Evolutionary conservation across 441 rosid genomes (phyloP).

Genomic region (Aquilaria agallochum): DNA sequence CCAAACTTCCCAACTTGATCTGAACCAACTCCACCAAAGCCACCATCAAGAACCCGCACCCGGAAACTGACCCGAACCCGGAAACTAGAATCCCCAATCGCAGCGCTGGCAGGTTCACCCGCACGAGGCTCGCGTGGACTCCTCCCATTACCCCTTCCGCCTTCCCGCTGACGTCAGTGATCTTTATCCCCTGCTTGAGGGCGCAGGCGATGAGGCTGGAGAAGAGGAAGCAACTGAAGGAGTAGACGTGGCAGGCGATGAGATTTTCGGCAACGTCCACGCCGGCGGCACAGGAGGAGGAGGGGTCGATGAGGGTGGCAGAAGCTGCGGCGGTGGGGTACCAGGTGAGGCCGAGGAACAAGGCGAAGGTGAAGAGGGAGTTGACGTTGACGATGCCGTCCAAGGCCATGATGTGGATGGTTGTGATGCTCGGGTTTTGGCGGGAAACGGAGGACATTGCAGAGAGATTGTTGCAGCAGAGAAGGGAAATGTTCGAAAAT

Average conservation of each 20-base stretch:
- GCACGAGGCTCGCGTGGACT: constrained; percentile 26
- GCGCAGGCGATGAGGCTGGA: constrained; percentile 82
- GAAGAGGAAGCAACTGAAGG: constrained; percentile 82
- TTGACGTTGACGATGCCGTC: constrained; percentile 79
- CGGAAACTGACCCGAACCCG: constrained; percentile 66
- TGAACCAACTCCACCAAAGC: constrained; percentile 76
- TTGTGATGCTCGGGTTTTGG: constrained; percentile 32
- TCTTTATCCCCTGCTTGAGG: constrained; percentile 61
- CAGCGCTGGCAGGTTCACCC: constrained; percentile 43
- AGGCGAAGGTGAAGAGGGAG: constrained; percentile 77
- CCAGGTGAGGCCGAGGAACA: constrained; percentile 69
- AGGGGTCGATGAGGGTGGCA: constrained; percentile 21
- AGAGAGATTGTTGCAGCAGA: background rate
- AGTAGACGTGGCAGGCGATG: constrained; percentile 70
- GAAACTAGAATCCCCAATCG: constrained; percentile 54
- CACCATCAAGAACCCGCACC: constrained; percentile 78
- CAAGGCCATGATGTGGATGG: constrained; percentile 68
- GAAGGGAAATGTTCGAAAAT: background rate
- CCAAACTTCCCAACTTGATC: constrained; percentile 73
- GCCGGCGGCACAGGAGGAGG: constrained; percentile 34
- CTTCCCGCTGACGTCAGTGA: constrained; percentile 20
- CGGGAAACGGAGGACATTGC: constrained; percentile 20
- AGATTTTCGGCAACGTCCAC: constrained; percentile 40
- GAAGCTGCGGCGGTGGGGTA: constrained; percentile 25
- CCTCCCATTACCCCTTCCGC: constrained; percentile 13